phyloP scores from a whole-genome alignment of 225 moss, liverwort and hornwort species.

The Rhytidiadelphus loreus region DNA sequence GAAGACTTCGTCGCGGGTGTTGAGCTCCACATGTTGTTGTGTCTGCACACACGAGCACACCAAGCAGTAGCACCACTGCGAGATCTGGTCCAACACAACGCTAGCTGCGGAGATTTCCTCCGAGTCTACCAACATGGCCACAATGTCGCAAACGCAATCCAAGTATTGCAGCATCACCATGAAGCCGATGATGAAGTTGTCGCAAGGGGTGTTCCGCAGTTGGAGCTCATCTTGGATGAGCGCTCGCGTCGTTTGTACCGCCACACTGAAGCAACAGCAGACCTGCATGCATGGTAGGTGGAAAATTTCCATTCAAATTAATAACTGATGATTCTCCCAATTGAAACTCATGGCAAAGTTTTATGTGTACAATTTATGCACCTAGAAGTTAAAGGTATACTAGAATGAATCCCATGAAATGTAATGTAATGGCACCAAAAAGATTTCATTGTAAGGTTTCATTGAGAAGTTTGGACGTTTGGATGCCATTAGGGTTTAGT shows the following conservation, averaged over 20 bases:
- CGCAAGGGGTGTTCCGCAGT: slow-evolving; percentile 44
- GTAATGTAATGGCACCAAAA: neutral
- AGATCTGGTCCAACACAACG: slow-evolving; percentile 35
- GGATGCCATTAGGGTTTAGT: neutral
- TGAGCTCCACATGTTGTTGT: slow-evolving; percentile 65
- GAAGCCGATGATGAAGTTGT: slow-evolving; percentile 65
- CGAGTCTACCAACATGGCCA: slow-evolving; percentile 21
- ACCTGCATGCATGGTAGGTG: neutral
- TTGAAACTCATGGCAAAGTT: neutral
- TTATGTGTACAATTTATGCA: neutral
- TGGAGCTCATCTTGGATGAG: slow-evolving; percentile 58
- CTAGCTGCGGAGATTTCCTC: neutral
- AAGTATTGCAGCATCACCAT: slow-evolving; percentile 48
- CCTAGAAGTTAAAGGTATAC: too few species aligned
- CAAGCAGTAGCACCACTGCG: slow-evolving; percentile 54
- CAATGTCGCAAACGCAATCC: slow-evolving; percentile 45
- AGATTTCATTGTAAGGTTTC: neutral
- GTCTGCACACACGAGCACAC: slow-evolving; percentile 74
- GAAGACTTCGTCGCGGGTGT: slow-evolving; percentile 18
- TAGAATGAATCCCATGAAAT: neutral
- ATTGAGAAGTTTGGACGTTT: neutral
- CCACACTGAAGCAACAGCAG: slow-evolving; percentile 30
- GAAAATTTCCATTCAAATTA: neutral
- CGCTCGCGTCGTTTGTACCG: slow-evolving; percentile 41
- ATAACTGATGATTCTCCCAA: fast-evolving